A percentile compares a stretch with the other conserved stretches of the same genome.
Conservation (phyloP, 2,329 filamentous ascomycete species). For the Penicillium sp. region DNA sequence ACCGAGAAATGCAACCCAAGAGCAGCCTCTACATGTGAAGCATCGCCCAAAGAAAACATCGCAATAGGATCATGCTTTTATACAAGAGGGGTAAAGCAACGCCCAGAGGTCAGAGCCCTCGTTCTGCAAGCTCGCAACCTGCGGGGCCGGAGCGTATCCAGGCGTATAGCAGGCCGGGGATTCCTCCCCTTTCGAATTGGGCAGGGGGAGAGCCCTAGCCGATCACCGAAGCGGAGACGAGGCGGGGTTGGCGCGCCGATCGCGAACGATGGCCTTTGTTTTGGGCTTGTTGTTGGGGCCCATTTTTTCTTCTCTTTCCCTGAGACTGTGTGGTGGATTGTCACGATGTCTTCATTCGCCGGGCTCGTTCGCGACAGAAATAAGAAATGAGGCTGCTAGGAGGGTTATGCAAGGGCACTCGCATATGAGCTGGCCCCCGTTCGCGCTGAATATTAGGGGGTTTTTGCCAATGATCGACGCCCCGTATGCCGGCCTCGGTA, state of each 20-base stretch:
- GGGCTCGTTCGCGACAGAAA: no score
- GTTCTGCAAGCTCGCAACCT: not conserved
- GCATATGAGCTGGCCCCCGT: not conserved
- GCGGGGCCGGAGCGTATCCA: not conserved
- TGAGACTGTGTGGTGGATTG: not conserved
- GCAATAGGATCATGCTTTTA: not conserved
- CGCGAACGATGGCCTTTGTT: not conserved
- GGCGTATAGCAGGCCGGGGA: not conserved
- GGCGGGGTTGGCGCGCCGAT: slow-evolving; percentile 8
- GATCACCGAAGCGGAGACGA: not conserved
- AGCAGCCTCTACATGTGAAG: not conserved
- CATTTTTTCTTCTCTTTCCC: not conserved
- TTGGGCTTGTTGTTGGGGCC: no score
- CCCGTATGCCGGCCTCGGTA: slow-evolving; percentile 5
- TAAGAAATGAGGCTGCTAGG: not conserved
- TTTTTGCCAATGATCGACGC: not conserved
- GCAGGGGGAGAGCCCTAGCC: not conserved
- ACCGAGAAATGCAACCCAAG: not conserved
- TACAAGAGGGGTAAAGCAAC: slow-evolving; percentile 1
- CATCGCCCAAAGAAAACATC: not conserved
- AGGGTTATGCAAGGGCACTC: not conserved
- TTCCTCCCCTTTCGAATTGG: not conserved
- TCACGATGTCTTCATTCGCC: no score
- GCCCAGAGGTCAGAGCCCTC: not conserved
- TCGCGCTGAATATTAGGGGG: not conserved